These are phyloP conservation scores for Irpex sp. DNA, from an alignment of 1,284 basidiomycete genomes.

Conservation along the genomic window DNA sequence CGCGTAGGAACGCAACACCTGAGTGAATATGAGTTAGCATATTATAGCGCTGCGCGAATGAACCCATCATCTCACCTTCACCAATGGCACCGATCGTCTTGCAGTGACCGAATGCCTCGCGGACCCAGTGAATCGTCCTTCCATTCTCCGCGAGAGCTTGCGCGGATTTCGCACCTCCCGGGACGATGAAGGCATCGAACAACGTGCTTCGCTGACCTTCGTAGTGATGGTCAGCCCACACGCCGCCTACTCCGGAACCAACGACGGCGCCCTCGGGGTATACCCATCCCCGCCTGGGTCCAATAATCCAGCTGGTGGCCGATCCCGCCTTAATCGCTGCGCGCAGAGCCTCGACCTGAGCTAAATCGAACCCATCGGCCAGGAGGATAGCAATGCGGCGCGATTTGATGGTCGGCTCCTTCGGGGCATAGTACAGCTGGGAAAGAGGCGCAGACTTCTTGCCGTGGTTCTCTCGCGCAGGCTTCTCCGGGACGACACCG, in stretches of 20 bases:
- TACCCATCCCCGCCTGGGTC: slow-evolving; percentile 61
- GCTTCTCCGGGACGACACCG: slow-evolving; percentile 48
- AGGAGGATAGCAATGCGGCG: slow-evolving; percentile 75
- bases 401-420: slow-evolving; percentile 60
- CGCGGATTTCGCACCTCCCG: slow-evolving; percentile 56
- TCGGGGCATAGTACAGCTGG: slow-evolving; percentile 53
- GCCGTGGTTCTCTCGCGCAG: slow-evolving; percentile 51
- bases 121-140: slow-evolving; percentile 64
- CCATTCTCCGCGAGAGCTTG: slow-evolving; percentile 52
- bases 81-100: slow-evolving; percentile 77
- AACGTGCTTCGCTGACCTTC: slow-evolving; percentile 76
- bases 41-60: neutral
- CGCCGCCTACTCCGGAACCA: slow-evolving; percentile 28
- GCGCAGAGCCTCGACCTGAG: slow-evolving; percentile 55
- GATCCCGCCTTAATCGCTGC: slow-evolving; percentile 47
- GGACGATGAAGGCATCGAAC: slow-evolving; percentile 77
- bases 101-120: slow-evolving; percentile 78
- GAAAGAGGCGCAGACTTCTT: slow-evolving; percentile 52
- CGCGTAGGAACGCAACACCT: slow-evolving; percentile 49
- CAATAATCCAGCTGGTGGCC: slow-evolving; percentile 66
- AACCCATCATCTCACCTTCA: slow-evolving; percentile 40
- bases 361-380: slow-evolving; percentile 67
- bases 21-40: neutral
- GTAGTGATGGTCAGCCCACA: slow-evolving; percentile 65
- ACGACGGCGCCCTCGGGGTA: slow-evolving; percentile 36